Base-by-base conservation (phyloP, 768 basidiomycete species). In the Russula sp. region DNA sequence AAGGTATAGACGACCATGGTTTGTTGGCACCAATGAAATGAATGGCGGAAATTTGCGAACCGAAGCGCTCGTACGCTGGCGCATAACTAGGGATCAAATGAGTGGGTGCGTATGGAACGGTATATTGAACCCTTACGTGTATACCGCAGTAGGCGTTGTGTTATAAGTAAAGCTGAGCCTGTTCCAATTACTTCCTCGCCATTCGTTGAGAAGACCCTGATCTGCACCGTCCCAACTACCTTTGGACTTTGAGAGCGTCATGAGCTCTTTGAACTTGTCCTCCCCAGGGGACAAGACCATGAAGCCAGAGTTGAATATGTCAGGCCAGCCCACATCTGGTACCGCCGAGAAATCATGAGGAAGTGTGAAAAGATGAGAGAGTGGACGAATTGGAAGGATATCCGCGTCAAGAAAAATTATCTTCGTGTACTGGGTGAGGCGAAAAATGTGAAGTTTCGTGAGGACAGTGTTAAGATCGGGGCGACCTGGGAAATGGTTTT, bases 171-270 rank as follows among this genome's bases (percentile, higher is more conserved):
- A 99, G 73, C 94, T 94, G 68, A 99, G 85, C 69, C 94, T 82
- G 70, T 97, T 84, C 97, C 97, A 99, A 71, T 91, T 74, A 20
- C 73, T 74, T 37, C 87, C 86, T 68, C 89, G 80, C 94, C 94
- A 98, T 77, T 98, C 95, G 70, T 98, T 98, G 67, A 98, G 80
- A 65, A 98, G 77, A 16, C 97, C 97, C 74, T 99, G 97, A 76
- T 99, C 97, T n/a, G 94, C 97, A 9, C 97, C 97, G 70, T 98
- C 96, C 88, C 95, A 98, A 50, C 86, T 88, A 16, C 94, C 96
- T 69, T 87, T 88, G 18, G 84, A 76, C 65, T 85, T 83, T 64
- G 94, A 79, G 61, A 97, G 79, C 16, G 80, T 75, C 64, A 79
- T 81, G 61, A 98, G 78, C 56, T 88, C 81, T 7, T 80, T 77